These are phyloP conservation scores for Aspergillus pseudoviridinutans DNA, from an alignment of 2,329 filamentous ascomycete genomes.

Conservation along the genomic window DNA sequence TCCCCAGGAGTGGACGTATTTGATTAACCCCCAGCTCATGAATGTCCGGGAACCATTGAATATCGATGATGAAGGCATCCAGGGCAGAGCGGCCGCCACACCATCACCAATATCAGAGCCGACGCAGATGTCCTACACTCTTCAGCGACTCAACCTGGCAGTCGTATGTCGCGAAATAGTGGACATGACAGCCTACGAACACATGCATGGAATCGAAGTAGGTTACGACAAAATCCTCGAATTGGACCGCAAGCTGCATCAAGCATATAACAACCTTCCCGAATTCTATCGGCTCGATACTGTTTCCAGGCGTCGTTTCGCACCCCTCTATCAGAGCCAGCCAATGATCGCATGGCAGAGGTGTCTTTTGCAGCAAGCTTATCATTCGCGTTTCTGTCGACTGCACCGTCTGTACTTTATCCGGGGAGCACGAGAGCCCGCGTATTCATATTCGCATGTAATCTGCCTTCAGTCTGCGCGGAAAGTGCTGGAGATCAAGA, in stretches of 20 bases:
- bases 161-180: slow-evolving; percentile 39
- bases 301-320: slow-evolving; percentile 21
- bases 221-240: slow-evolving; percentile 37
- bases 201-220: slow-evolving; percentile 23
- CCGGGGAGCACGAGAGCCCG: slow-evolving; percentile 31
- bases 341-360: slow-evolving; percentile 34
- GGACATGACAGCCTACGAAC: slow-evolving; percentile 30
- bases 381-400: slow-evolving; percentile 34
- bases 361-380: slow-evolving; percentile 32
- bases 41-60: slow-evolving; percentile 40
- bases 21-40: slow-evolving; percentile 40
- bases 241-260: slow-evolving; percentile 33
- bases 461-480: slow-evolving; percentile 37
- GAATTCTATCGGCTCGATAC: slow-evolving; percentile 36
- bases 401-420: slow-evolving; percentile 40
- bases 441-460: slow-evolving; percentile 37
- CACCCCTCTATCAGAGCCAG: slow-evolving; percentile 24
- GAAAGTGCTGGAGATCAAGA: slow-evolving; percentile 34
- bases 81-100: slow-evolving; percentile 12
- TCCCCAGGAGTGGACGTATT: slow-evolving; percentile 43
- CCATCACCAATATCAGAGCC: slow-evolving; percentile 31
- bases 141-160: slow-evolving; percentile 41
- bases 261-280: slow-evolving; percentile 29
- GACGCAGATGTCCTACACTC: slow-evolving; percentile 45
- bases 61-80: slow-evolving; percentile 39